These are phyloP conservation scores for Actinidia chinensis DNA, from an alignment of 179 eudicot species.

Conservation along the genomic window DNA sequence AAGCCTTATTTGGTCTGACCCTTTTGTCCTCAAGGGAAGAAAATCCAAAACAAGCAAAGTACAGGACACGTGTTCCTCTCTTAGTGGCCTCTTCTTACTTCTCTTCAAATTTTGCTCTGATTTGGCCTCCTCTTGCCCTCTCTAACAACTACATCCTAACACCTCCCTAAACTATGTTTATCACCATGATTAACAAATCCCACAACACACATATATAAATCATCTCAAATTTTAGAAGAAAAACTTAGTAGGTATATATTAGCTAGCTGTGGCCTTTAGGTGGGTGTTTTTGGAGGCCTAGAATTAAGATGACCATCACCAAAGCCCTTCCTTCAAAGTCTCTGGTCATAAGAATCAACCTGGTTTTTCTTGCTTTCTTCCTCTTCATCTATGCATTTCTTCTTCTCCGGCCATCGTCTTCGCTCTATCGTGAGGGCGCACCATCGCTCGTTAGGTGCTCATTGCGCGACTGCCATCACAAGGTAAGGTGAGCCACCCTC, in stretches of 20 bases:
- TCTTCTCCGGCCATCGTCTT: slow-evolving; percentile 56
- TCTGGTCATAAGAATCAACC: slow-evolving; percentile 66
- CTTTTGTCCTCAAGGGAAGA: slow-evolving; percentile 34
- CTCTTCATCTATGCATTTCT: slow-evolving; percentile 57
- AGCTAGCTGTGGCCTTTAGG: neutral
- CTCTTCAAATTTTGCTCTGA: slow-evolving; percentile 19
- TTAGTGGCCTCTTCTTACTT: slow-evolving; percentile 26
- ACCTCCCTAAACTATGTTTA: neutral
- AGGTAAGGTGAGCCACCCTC: slow-evolving; percentile 84
- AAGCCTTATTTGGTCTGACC: slow-evolving; percentile 19
- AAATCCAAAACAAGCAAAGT: neutral
- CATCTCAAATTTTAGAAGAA: neutral
- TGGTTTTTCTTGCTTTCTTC: slow-evolving; percentile 61
- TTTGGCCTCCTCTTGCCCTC: slow-evolving; percentile 8
- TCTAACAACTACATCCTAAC: slow-evolving; percentile 23
- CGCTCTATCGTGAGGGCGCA: slow-evolving; percentile 35
- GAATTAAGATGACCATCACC: neutral
- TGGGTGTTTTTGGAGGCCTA: neutral
- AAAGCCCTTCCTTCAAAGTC: slow-evolving; percentile 59
- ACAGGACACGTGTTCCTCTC: slow-evolving; percentile 35
- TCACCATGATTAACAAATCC: neutral
- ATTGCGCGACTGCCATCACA: slow-evolving; percentile 64
- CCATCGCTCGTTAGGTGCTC: slow-evolving; percentile 50
- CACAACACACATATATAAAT: neutral
- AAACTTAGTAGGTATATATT: no score